These are phyloP conservation scores for Coprinellus aureogranulatus DNA, from an alignment of 768 basidiomycete species.

Conservation along the genomic window DNA sequence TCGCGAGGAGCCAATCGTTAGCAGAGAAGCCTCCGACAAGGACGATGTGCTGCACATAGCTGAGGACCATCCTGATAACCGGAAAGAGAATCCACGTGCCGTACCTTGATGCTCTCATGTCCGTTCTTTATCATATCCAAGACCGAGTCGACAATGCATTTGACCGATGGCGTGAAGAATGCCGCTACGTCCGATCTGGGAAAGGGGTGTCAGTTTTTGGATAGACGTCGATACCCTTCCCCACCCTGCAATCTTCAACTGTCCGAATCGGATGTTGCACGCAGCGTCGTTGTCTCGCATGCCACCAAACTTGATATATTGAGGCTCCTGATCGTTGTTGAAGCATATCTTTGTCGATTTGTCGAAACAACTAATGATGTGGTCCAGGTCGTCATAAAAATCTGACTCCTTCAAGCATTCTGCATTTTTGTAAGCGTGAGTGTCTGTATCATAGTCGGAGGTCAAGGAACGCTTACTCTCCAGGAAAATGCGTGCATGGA, in stretches of 20 bases:
- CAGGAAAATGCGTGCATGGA: constrained; percentile 39
- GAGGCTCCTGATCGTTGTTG: constrained; percentile 33
- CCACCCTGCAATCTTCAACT: constrained; percentile 41
- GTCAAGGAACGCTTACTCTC: constrained; percentile 26
- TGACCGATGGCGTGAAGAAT: constrained; percentile 39
- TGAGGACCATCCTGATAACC: no score
- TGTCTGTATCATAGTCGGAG: no score
- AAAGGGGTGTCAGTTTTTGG: not conserved
- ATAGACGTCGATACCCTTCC: not conserved
- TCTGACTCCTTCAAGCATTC: constrained; percentile 39
- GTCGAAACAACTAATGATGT: constrained; percentile 45
- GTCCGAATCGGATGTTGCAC: constrained; percentile 44
- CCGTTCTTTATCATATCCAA: constrained; percentile 22
- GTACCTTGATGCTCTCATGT: constrained; percentile 32
- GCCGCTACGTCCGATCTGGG: constrained; percentile 30
- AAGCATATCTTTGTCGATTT: constrained; percentile 49
- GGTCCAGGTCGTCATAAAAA: constrained; percentile 39
- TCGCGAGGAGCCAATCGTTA: constrained; percentile 50
- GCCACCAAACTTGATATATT: constrained; percentile 49
- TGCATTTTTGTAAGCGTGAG: no score
- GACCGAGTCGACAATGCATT: constrained; percentile 34
- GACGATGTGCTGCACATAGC: constrained; percentile 31
- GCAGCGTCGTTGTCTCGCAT: constrained; percentile 38
- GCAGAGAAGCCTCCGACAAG: constrained; percentile 60
- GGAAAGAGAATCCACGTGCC: no score